Evolutionary conservation across 768 basidiomycete species (phyloP), one percentile per base, ranked within the genome.

Genomic region (Solioccasus polychromus): DNA sequence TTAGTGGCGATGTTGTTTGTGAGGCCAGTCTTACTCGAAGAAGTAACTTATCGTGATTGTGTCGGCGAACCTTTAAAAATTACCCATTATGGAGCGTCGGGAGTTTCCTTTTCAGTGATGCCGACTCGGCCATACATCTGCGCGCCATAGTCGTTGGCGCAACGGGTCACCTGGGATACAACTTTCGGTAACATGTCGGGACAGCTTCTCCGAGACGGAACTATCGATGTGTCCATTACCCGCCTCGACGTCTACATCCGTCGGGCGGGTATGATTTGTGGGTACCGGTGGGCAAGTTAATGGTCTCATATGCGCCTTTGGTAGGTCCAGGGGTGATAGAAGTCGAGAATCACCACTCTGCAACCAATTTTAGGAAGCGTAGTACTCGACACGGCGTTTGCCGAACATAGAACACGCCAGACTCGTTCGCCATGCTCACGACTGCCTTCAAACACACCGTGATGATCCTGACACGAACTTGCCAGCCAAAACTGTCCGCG

Each of bases 11-110:
- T 59, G 59, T 52, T 4, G 20, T 39, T 2, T 19, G 51, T 47
- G 34, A 29, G 50, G 17, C 17, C 28, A 19, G 15, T 9, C 30
- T 36, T 37, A 34, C 64, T 51, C 6, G 19, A 62, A 51, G 9
- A 46, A 53, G 63, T n/a, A 55, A 61, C 39, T 34, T 3, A 3
- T 5, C 31, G 23, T 14, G 54, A 64, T 57, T 61, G 62, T 50
- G 39, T 39, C 41, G 48, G 35, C 26, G 23, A 9, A 51, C 42
- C 26, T 53, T 51, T 17, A 1, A 40, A 38, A 50, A 38, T 61
- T 58, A 47, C 62, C 38, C 7, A 36, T 51, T 66, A 52, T 55
- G 55, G 61, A 5, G 28, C 17, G 17, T 30, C 25, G 11, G 30
- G 14, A 14, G 7, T 38, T 51, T 24, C 57, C 48, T 42, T 44